Evolutionary conservation across 83 land plant genomes (phyloP).

Genomic region (Diphasiastrum complanatum): DNA sequence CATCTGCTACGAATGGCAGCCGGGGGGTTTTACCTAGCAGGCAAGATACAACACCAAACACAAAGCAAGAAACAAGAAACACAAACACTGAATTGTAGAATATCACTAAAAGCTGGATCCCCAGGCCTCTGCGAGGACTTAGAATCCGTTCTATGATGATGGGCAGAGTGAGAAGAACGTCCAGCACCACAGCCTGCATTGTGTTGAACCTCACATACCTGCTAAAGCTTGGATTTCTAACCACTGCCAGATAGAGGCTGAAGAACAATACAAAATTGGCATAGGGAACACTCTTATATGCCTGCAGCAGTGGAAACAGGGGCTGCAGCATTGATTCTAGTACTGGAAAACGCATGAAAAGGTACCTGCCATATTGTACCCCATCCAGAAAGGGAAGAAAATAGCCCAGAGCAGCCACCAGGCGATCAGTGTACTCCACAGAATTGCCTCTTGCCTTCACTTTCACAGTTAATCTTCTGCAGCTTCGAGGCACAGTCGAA

Average conservation of each 20-base stretch:
- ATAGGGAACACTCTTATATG: constrained; percentile 68
- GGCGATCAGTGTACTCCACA: constrained; percentile 68
- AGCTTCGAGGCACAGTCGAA: too few relatives aligned
- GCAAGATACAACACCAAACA: constrained; percentile 49
- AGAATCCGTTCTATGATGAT: constrained; percentile 46
- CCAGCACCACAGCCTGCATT: constrained; percentile 90
- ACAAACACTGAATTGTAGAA: constrained; percentile 52
- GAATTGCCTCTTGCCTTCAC: too few relatives aligned
- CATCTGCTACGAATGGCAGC: constrained; percentile 72
- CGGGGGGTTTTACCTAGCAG: constrained; percentile 75
- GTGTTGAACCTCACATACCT: constrained; percentile 82
- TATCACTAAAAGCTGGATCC: constrained; percentile 38
- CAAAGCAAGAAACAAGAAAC: constrained; percentile 47
- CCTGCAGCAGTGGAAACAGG: constrained; percentile 53
- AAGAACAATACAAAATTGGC: constrained; percentile 81
- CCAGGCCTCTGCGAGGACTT: constrained; percentile 47
- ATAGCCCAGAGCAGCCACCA: constrained; percentile 66
- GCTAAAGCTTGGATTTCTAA: constrained; percentile 60
- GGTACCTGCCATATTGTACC: constrained; percentile 77
- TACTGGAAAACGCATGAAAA: constrained; percentile 52
- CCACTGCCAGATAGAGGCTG: constrained; percentile 70
- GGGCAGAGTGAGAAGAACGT: constrained; percentile 73
- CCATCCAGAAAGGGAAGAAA: constrained; percentile 80
- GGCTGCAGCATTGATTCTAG: constrained; percentile 45
- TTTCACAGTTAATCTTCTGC: too few relatives aligned